Evolutionary conservation across 1,284 basidiomycete genomes (phyloP).

Genomic region (Ceratobasidium sp.): DNA sequence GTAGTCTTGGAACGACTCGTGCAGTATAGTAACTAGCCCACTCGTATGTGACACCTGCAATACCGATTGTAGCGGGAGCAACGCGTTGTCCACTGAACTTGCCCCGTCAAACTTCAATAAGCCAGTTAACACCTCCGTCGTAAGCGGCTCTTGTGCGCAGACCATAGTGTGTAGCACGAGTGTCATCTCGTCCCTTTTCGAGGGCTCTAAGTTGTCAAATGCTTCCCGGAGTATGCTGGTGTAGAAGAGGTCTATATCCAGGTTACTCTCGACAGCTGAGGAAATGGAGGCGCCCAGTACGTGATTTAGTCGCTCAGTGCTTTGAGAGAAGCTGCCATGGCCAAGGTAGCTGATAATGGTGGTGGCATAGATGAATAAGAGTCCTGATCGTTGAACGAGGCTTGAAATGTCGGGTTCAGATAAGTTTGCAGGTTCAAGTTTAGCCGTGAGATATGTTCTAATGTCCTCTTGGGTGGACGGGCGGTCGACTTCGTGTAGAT

Average conservation of each 20-base stretch:
- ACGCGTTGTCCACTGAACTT: not conserved
- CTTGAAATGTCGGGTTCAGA: not conserved
- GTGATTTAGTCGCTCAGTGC: not conserved
- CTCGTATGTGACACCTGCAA: not conserved
- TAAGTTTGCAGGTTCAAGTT: not conserved
- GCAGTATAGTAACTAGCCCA: not conserved
- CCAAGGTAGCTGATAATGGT: not conserved
- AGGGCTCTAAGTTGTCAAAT: not conserved
- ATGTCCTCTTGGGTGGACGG: not conserved
- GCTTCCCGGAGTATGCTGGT: not conserved
- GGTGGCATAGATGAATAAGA: not conserved
- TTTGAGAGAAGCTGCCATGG: not conserved
- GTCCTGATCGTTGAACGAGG: not conserved
- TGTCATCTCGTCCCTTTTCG: not conserved
- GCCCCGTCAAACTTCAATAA: not conserved
- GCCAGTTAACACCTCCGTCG: not conserved
- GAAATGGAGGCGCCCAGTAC: not conserved
- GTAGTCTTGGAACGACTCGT: constrained; percentile 14
- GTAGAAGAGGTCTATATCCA: not conserved
- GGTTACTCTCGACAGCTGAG: not conserved
- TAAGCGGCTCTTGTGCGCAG: constrained; percentile 11
- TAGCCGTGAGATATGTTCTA: not conserved
- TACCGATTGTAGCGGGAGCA: not conserved
- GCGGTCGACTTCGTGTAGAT: not conserved
- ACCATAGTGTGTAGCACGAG: not conserved